Conservation (phyloP, 192 early-diverging fungal genomes). For the Gonapodya prolifera region DNA sequence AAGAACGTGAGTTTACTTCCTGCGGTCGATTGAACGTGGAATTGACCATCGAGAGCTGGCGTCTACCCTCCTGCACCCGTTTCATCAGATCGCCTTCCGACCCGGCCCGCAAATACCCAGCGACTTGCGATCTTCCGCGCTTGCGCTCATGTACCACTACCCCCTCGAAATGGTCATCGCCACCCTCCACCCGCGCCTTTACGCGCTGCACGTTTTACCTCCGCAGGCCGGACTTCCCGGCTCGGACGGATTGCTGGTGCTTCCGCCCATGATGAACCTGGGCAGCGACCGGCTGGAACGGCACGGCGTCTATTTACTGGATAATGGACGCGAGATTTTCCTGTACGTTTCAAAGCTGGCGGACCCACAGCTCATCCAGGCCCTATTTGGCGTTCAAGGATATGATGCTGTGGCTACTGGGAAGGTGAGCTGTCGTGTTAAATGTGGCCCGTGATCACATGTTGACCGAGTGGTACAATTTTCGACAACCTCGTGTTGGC, state of each 20-base stretch:
- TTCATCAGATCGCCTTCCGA: slow-evolving; percentile 30
- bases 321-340: slow-evolving; percentile 70
- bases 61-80: slow-evolving; percentile 9
- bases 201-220: slow-evolving; percentile 70
- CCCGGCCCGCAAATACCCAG: slow-evolving; percentile 46
- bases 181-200: slow-evolving; percentile 64
- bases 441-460: neutral
- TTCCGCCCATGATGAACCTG: slow-evolving; percentile 68
- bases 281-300: slow-evolving; percentile 75
- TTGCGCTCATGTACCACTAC: slow-evolving; percentile 68
- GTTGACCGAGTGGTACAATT: too few species aligned
- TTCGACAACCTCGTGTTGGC: neutral
- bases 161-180: slow-evolving; percentile 62
- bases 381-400: slow-evolving; percentile 60
- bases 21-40: neutral
- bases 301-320: slow-evolving; percentile 75
- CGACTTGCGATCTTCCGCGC: slow-evolving; percentile 67
- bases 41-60: too few species aligned
- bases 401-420: slow-evolving; percentile 69
- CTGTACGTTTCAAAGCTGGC: slow-evolving; percentile 80
- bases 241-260: slow-evolving; percentile 39
- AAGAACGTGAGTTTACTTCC: slow-evolving; percentile 57
- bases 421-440: slow-evolving; percentile 38
- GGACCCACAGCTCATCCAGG: slow-evolving; percentile 53
- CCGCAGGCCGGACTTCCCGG: slow-evolving; percentile 10